Base-by-base conservation (phyloP, 73 alveolate species). In the Paramecium caudatum region DNA sequence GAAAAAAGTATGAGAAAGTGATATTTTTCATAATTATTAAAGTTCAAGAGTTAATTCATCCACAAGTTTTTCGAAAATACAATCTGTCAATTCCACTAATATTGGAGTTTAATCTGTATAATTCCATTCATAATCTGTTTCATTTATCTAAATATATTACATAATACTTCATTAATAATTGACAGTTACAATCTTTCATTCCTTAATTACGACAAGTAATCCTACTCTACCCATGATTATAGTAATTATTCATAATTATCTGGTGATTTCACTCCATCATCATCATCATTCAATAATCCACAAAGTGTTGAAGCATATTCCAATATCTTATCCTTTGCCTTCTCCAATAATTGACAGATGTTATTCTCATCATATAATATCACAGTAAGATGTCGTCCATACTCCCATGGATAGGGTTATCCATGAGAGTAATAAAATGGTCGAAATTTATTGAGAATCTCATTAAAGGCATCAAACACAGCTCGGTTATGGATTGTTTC, bases 381-480 rank as follows among this genome's bases (percentile, higher is more conserved):
- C 19, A 83, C 50, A 46, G 46, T 33, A 10, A 83, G 61, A 83
- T 83, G 34, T 1, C 45, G 21, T 8, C 30, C 3, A 3, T 27
- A 55, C 19, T 78, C 84, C 93, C 93, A 86, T 2, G 90, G 82
- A 63, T 86, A 86, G 34, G 93, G 93, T 49, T 32, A 13, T 2
- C 93, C 93, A 21, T 48, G 49, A 86, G 36, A 41, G 3, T 46
- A 48, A 63, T 62, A 86, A 49, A 90, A 93, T 34, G 98, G 98
- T 80, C 96, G 91, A 82, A 83, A 91, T 13, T 46, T 34, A 88
- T 93, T 80, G 32, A 95, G 88, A 68, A 92, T 80, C 78, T 95
- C 98, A 82, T 95, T 95, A 37, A 91, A 63, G 1, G 95, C 78
- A 88, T 95, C 98, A 82, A 95, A 95, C 37, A 95, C 78, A 19